Percentiles rank a stretch among this genome's conserved stretches.
Evolutionary conservation across 1,284 basidiomycete species (phyloP).

Genomic region (Fomitopsis schrenkii): DNA sequence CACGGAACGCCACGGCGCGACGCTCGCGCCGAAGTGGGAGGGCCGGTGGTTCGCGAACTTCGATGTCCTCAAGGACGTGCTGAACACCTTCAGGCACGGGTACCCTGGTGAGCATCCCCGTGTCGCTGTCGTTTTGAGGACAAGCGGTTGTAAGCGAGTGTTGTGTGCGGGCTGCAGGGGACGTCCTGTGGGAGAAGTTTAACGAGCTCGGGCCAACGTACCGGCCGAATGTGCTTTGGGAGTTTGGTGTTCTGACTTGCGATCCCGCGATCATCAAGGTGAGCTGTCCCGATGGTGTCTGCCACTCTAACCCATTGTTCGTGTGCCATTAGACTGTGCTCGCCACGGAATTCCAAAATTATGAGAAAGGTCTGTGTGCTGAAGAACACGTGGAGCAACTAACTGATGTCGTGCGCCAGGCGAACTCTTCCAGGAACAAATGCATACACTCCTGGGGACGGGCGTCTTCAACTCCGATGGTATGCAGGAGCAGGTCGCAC

Average conservation of each 20-base stretch:
- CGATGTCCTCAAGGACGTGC: slow-evolving; percentile 12
- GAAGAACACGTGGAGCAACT: neutral
- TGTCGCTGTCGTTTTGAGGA: too few species aligned
- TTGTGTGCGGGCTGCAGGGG: slow-evolving; percentile 8
- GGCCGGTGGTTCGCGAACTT: slow-evolving; percentile 13
- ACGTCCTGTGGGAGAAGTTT: slow-evolving; percentile 15
- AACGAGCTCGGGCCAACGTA: slow-evolving; percentile 13
- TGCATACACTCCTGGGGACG: slow-evolving; percentile 13
- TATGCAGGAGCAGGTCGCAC: neutral
- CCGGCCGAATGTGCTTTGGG: slow-evolving; percentile 15
- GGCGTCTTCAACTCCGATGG: slow-evolving; percentile 18
- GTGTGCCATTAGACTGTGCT: slow-evolving; percentile 14
- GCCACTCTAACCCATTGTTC: neutral
- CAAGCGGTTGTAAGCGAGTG: too few species aligned
- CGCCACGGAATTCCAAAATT: slow-evolving; percentile 17
- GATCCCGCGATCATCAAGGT: slow-evolving; percentile 22
- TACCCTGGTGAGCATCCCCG: slow-evolving; percentile 14
- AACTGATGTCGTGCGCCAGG: neutral
- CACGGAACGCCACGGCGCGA: slow-evolving; percentile 14
- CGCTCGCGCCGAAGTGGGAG: slow-evolving; percentile 13
- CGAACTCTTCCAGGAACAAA: slow-evolving; percentile 13
- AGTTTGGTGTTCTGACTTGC: slow-evolving; percentile 13
- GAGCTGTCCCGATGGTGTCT: neutral
- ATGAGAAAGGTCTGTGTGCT: slow-evolving; percentile 12
- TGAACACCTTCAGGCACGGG: slow-evolving; percentile 10